These are phyloP conservation scores for Paramarasmius palmivorus DNA, from an alignment of 1,284 basidiomycete genomes.

Conservation along the genomic window DNA sequence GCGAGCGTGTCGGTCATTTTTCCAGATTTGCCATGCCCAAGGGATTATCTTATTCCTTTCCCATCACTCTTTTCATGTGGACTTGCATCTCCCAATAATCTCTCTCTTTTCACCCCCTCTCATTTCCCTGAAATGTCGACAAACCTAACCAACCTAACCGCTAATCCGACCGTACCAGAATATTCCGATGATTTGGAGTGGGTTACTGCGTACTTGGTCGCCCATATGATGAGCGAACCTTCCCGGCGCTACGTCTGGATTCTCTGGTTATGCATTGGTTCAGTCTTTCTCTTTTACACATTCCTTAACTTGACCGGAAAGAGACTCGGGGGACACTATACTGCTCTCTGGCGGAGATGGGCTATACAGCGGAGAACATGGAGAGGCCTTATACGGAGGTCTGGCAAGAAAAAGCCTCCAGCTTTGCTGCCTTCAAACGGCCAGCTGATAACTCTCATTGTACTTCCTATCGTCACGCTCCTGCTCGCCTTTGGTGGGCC, in stretches of 20 bases:
- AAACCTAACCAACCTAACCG: slow-evolving; percentile 22
- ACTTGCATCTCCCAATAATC: not conserved
- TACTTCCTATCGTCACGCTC: slow-evolving; percentile 44
- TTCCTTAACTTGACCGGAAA: slow-evolving; percentile 41
- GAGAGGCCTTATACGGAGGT: slow-evolving; percentile 23
- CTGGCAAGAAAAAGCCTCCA: slow-evolving; percentile 29
- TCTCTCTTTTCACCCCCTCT: not conserved
- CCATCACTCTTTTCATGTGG: no score
- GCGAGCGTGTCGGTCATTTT: no score
- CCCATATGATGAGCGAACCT: slow-evolving; percentile 50
- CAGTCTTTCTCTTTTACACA: slow-evolving; percentile 40
- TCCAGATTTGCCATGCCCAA: not conserved
- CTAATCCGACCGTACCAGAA: slow-evolving; percentile 47
- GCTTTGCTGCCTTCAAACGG: slow-evolving; percentile 62
- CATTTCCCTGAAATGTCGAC: slow-evolving; percentile 10
- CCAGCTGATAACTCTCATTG: slow-evolving; percentile 48
- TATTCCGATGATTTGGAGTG: slow-evolving; percentile 49
- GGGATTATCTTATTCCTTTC: not conserved
- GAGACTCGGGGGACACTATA: slow-evolving; percentile 38
- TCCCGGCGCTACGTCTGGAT: slow-evolving; percentile 58
- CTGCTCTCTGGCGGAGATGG: slow-evolving; percentile 57
- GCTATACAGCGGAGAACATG: slow-evolving; percentile 51
- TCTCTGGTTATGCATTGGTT: slow-evolving; percentile 50
- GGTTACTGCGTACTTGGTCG: slow-evolving; percentile 55
- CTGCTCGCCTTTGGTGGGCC: slow-evolving; percentile 63